Conservation (phyloP, 805 yeast species). For the Pichia ethanolica region DNA sequence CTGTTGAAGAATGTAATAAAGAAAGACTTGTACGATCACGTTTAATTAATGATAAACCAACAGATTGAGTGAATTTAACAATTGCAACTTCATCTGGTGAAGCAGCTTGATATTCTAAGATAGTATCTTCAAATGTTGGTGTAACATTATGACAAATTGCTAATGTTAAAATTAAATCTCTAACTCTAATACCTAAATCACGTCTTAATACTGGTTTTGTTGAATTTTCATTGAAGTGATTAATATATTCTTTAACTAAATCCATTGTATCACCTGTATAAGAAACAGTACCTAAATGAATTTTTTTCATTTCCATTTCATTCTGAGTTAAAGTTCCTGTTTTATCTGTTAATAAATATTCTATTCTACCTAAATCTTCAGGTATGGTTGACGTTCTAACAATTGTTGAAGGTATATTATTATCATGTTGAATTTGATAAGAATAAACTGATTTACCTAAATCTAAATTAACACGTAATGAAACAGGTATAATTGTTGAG, state of each 20-base stretch:
- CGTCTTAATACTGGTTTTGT: conserved; percentile 37
- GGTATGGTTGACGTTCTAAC: conserved; percentile 98
- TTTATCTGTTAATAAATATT: conserved; percentile 85
- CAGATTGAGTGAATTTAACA: conserved; percentile 80
- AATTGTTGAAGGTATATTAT: conserved; percentile 71
- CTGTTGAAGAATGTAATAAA: conserved; percentile 54
- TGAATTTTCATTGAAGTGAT: conserved; percentile 22
- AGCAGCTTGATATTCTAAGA: conserved; percentile 84
- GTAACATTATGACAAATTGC: conserved; percentile 98
- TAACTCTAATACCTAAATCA: conserved; percentile 67
- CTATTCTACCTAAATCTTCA: conserved; percentile 94
- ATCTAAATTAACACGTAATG: conserved; percentile 88
- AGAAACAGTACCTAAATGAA: conserved; percentile 88
- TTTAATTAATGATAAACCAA: conserved; percentile 72
- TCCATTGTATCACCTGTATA: conserved; percentile 91
- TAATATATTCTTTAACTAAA: conserved; percentile 65
- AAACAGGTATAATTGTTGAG: conserved; percentile 93
- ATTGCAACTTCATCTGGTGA: conserved; percentile 98
- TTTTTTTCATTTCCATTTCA: conserved; percentile 92
- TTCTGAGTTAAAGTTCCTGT: conserved; percentile 97
- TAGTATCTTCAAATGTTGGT: conserved; percentile 75
- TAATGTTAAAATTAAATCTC: conserved; percentile 72
- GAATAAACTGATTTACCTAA: conserved; percentile 95
- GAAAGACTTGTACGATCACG: conserved; percentile 78
- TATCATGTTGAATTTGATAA: conserved; percentile 86